phyloP scores from a whole-genome alignment of 805 yeast species.

The Candida sakaeoensis region DNA sequence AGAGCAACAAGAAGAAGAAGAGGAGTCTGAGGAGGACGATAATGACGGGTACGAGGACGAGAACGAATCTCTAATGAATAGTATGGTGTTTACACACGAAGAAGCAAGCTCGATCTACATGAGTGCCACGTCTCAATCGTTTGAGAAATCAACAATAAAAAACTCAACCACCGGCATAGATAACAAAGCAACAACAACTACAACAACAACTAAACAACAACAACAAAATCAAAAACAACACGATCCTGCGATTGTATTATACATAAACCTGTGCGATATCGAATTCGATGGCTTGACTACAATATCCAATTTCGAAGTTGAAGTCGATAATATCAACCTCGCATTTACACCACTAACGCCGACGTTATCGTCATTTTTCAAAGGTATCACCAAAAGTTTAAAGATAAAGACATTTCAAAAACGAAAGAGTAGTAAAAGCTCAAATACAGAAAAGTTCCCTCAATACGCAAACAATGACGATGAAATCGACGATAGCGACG shows the following conservation, averaged over 20 bases:
- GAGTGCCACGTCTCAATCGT: conserved; percentile 69
- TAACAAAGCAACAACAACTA: conserved; percentile 1
- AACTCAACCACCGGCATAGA: conserved; percentile 2
- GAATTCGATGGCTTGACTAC: conserved; percentile 46
- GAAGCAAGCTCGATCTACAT: conserved; percentile 71
- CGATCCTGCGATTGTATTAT: conserved; percentile 19
- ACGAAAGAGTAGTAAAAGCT: conserved; percentile 13
- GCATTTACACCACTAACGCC: conserved; percentile 45
- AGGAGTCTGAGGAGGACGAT: conserved; percentile 10
- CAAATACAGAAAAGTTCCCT: conserved; percentile 18
- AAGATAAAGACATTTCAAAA: conserved; percentile 31
- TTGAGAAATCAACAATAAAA: conserved; percentile 16
- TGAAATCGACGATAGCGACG: conserved; percentile 13
- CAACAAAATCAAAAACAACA: too few species aligned
- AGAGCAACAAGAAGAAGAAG: conserved; percentile 6
- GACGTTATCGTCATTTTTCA: conserved; percentile 31
- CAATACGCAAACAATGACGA: conserved; percentile 20
- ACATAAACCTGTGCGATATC: conserved; percentile 34
- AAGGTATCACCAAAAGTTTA: conserved; percentile 33
- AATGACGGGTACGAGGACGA: conserved; percentile 29
- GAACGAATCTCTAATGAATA: conserved; percentile 48
- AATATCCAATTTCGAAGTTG: conserved; percentile 33
- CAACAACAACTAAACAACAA: too few species aligned
- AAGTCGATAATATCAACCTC: conserved; percentile 37
- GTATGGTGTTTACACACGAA: conserved; percentile 63